Percentiles rank a stretch among this genome's conserved stretches.
Evolutionary conservation across 1,284 basidiomycete genomes (phyloP).

Genomic region (Malassezia caprae): DNA sequence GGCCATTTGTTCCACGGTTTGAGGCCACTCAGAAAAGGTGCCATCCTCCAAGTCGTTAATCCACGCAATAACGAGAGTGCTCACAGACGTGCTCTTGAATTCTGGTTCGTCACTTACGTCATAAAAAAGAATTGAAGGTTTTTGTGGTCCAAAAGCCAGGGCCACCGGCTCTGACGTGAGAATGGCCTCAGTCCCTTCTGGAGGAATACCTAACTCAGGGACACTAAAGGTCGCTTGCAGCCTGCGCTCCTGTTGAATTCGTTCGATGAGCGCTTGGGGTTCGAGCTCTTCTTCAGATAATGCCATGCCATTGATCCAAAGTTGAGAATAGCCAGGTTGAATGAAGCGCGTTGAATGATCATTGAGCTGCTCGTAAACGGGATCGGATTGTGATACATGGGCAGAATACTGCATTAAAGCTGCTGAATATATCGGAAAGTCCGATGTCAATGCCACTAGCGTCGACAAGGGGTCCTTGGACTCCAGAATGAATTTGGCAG

Average conservation of each 20-base stretch:
- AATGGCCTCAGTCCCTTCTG: constrained; percentile 60
- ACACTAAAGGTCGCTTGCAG: constrained; percentile 58
- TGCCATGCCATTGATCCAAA: constrained; percentile 41
- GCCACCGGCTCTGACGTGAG: constrained; percentile 49
- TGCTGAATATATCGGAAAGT: constrained; percentile 35
- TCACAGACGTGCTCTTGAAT: not conserved
- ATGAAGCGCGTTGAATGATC: constrained; percentile 4
- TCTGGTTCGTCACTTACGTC: constrained; percentile 43
- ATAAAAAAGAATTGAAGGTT: constrained; percentile 52
- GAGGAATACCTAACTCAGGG: constrained; percentile 54
- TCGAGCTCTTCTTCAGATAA: constrained; percentile 20
- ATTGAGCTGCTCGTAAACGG: constrained; percentile 21
- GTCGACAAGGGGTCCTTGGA: constrained; percentile 36
- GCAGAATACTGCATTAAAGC: constrained; percentile 24
- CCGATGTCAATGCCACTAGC: constrained; percentile 31
- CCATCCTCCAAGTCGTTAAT: constrained; percentile 86
- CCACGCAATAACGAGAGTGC: constrained; percentile 56
- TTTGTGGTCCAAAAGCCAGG: constrained; percentile 16
- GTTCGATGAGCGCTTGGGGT: constrained; percentile 22
- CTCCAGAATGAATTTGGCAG: constrained; percentile 24
- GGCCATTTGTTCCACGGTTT: not conserved
- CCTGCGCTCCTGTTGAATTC: constrained; percentile 61
- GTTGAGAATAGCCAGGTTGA: constrained; percentile 21
- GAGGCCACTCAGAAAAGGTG: constrained; percentile 51
- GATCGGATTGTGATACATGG: constrained; percentile 9